A percentile compares a stretch with the other conserved stretches of the same genome.
These are phyloP conservation scores for Capsella rubella DNA, from an alignment of 441 rosid genomes.

Conservation along the genomic window DNA sequence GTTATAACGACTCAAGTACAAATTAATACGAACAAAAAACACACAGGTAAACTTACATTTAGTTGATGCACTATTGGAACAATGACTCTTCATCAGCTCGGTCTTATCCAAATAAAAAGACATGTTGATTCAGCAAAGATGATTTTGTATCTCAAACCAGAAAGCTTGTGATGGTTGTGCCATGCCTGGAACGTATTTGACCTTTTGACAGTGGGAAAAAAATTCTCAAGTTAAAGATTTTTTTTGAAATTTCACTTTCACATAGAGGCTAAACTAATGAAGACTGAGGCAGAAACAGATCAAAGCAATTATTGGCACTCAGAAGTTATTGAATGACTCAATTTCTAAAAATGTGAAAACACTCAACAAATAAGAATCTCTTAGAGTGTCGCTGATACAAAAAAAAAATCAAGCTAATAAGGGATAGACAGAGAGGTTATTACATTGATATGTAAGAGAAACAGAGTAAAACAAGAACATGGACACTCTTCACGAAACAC, in stretches of 20 bases:
- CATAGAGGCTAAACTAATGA: conserved; percentile 2
- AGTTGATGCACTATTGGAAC: conserved; percentile 20
- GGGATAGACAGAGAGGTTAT: neutral
- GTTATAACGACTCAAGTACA: conserved; percentile 34
- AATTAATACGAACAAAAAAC: conserved; percentile 18
- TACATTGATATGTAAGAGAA: neutral
- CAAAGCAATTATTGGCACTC: neutral
- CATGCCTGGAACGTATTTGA: neutral
- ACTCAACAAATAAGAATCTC: neutral
- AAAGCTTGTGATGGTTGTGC: conserved; percentile 5
- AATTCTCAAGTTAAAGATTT: conserved; percentile 10
- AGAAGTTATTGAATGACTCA: neutral
- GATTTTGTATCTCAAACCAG: conserved; percentile 15
- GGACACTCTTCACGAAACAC: neutral
- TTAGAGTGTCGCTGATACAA: neutral
- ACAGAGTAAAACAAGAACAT: conserved; percentile 2
- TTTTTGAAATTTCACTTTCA: neutral
- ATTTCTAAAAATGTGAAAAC: neutral
- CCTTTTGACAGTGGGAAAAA: neutral
- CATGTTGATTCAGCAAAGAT: conserved; percentile 14
- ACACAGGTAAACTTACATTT: conserved; percentile 21
- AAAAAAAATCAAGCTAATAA: neutral
- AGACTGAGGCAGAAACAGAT: conserved; percentile 8
- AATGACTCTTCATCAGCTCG: conserved; percentile 8
- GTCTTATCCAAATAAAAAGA: conserved; percentile 26